phyloP scores from a whole-genome alignment of 352 stramenopile genomes.

The Phytophthora pinifolia region DNA sequence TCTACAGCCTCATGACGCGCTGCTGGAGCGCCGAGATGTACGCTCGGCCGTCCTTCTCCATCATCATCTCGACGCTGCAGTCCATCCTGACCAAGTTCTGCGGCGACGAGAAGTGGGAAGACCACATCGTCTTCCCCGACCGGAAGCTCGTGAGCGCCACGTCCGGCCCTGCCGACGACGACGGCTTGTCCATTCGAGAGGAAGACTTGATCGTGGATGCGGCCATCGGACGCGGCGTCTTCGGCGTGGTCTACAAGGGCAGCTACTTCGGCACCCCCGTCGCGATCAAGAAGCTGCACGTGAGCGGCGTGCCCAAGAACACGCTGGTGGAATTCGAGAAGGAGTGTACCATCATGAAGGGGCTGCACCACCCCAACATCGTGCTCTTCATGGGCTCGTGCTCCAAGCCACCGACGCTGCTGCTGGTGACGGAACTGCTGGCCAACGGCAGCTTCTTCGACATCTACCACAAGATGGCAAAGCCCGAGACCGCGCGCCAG shows the following conservation, averaged over 20 bases:
- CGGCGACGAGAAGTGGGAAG: constrained; percentile 79
- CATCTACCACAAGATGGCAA: constrained; percentile 84
- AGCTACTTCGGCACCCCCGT: constrained; percentile 84
- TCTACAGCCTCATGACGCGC: constrained; percentile 66
- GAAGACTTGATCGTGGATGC: constrained; percentile 75
- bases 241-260: constrained; percentile 82
- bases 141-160: constrained; percentile 66
- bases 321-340: constrained; percentile 84
- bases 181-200: constrained; percentile 77
- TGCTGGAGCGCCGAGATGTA: constrained; percentile 80
- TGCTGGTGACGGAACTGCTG: constrained; percentile 95
- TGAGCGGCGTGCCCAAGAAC: constrained; percentile 79
- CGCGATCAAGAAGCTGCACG: constrained; percentile 84
- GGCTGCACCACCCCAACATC: constrained; percentile 97
- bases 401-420: constrained; percentile 94
- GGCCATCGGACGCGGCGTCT: constrained; percentile 74
- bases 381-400: constrained; percentile 98
- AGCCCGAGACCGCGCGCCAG: constrained; percentile 51
- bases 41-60: constrained; percentile 76
- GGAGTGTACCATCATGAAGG: constrained; percentile 85
- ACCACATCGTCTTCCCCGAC: constrained; percentile 83
- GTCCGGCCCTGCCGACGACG: constrained; percentile 47
- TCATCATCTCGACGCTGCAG: constrained; percentile 79
- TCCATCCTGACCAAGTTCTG: constrained; percentile 67
- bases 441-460: constrained; percentile 86